phyloP scores from a whole-genome alignment of 1,284 basidiomycete genomes.

The Tilletia caries region DNA sequence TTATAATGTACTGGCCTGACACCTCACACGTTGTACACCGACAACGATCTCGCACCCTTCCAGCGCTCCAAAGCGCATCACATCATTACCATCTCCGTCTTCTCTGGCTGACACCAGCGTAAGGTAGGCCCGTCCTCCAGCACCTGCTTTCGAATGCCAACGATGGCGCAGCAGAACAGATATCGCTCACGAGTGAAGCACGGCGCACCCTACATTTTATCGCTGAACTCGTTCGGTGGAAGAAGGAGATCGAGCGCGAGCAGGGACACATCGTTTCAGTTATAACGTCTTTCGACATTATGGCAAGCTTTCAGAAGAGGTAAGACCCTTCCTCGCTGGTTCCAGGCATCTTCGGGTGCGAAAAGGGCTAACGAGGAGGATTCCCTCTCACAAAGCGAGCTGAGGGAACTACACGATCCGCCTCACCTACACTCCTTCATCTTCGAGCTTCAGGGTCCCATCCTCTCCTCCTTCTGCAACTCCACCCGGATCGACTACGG shows the following conservation, averaged over 20 bases:
- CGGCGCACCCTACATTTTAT: slow-evolving; percentile 62
- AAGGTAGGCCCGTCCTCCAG: slow-evolving; percentile 33
- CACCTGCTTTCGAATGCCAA: slow-evolving; percentile 48
- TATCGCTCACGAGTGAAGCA: background rate
- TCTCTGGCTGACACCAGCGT: slow-evolving; percentile 48
- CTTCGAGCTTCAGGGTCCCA: slow-evolving; percentile 69
- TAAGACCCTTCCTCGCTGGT: too few species aligned
- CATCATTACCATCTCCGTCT: slow-evolving; percentile 40
- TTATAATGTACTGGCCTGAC: too few species aligned
- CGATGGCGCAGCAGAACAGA: too few species aligned
- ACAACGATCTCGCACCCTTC: slow-evolving; percentile 50
- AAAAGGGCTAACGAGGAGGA: background rate
- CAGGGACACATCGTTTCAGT: slow-evolving; percentile 84
- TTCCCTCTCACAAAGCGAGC: background rate
- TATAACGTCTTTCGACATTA: slow-evolving; percentile 88
- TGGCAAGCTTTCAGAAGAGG: slow-evolving; percentile 75
- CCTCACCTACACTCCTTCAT: slow-evolving; percentile 57
- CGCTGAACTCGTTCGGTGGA: slow-evolving; percentile 70
- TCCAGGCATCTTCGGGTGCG: background rate
- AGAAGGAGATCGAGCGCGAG: slow-evolving; percentile 74
- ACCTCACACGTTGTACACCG: slow-evolving; percentile 50
- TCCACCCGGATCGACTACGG: slow-evolving; percentile 92
- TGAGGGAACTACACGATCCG: slow-evolving; percentile 48
- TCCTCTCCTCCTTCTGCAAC: slow-evolving; percentile 83
- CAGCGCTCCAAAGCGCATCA: slow-evolving; percentile 38